Conservation (phyloP, 2,329 filamentous ascomycete genomes). For the Dothistroma septosporum region DNA sequence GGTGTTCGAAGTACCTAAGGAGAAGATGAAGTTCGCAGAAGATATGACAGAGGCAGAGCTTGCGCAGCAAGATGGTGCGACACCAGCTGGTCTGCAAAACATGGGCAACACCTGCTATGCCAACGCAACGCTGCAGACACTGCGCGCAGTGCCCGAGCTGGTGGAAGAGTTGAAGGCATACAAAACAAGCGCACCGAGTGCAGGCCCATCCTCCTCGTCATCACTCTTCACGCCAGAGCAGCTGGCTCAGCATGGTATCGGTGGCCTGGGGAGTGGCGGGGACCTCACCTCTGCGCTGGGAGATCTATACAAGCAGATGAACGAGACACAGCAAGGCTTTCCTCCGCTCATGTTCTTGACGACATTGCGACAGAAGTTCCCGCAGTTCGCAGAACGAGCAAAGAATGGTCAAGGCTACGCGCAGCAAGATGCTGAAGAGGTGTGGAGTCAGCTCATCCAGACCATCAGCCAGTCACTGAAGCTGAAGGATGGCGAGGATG, state of each 20-base stretch:
- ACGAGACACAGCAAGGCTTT: slow-evolving; percentile 81
- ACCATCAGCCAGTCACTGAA: slow-evolving; percentile 76
- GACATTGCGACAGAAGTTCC: slow-evolving; percentile 72
- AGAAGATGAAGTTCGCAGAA: slow-evolving; percentile 82
- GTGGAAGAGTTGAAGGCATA: slow-evolving; percentile 72
- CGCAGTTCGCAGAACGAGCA: slow-evolving; percentile 87
- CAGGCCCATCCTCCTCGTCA: slow-evolving; percentile 21
- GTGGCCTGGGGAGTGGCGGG: slow-evolving; percentile 55
- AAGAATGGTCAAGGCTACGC: slow-evolving; percentile 80
- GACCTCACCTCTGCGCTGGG: slow-evolving; percentile 75
- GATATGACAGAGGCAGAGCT: slow-evolving; percentile 96
- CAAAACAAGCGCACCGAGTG: slow-evolving; percentile 29
- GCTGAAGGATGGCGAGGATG: slow-evolving; percentile 50
- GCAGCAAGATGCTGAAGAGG: slow-evolving; percentile 98
- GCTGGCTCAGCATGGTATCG: slow-evolving; percentile 51
- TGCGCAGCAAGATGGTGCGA: slow-evolving; percentile 76
- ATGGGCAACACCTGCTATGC: slow-evolving; percentile 98
- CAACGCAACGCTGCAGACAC: slow-evolving; percentile 91
- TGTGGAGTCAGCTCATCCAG: slow-evolving; percentile 91
- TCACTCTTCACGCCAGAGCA: slow-evolving; percentile 34
- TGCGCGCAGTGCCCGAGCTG: slow-evolving; percentile 85
- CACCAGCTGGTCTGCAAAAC: slow-evolving; percentile 82
- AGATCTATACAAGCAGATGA: slow-evolving; percentile 84
- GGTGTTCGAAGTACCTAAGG: slow-evolving; percentile 64
- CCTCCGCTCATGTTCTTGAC: slow-evolving; percentile 78